These are phyloP conservation scores for Aspergillus japonicus DNA, from an alignment of 2,329 filamentous ascomycete species.

Conservation along the genomic window DNA sequence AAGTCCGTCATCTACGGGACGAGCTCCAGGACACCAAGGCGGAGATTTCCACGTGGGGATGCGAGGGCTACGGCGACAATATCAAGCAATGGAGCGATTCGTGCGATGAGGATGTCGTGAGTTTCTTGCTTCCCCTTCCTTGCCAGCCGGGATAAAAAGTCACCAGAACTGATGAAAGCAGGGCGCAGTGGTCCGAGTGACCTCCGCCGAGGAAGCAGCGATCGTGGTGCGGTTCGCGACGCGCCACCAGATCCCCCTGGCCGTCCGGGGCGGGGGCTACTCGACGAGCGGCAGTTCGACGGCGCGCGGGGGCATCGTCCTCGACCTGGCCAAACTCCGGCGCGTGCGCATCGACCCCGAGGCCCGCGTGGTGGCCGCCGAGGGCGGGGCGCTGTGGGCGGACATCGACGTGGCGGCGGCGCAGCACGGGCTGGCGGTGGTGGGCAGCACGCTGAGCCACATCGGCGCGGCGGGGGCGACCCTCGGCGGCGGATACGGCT, in stretches of 20 bases:
- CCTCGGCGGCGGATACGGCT: slow-evolving; percentile 58
- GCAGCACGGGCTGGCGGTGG: slow-evolving; percentile 55
- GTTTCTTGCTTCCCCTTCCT: neutral
- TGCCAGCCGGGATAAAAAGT: neutral
- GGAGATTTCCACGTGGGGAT: neutral
- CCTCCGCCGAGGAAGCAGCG: neutral
- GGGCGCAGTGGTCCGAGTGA: neutral
- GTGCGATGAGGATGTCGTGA: neutral
- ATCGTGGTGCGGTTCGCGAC: neutral
- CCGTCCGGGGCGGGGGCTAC: neutral
- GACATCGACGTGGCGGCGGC: slow-evolving; percentile 55
- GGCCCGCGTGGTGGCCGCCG: neutral
- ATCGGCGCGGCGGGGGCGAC: slow-evolving; percentile 61
- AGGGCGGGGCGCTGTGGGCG: slow-evolving; percentile 4
- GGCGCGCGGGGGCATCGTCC: neutral
- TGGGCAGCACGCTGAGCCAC: slow-evolving; percentile 60
- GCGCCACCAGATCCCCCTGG: neutral
- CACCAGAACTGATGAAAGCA: neutral
- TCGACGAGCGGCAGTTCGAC: neutral
- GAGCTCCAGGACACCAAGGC: neutral
- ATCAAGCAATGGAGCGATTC: neutral
- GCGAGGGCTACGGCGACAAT: neutral
- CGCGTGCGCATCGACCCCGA: neutral
- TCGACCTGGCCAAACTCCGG: slow-evolving; percentile 1
- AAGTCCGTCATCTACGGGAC: neutral